phyloP scores from a whole-genome alignment of 2,329 filamentous ascomycete species.

The Stemphylium vesicarium region DNA sequence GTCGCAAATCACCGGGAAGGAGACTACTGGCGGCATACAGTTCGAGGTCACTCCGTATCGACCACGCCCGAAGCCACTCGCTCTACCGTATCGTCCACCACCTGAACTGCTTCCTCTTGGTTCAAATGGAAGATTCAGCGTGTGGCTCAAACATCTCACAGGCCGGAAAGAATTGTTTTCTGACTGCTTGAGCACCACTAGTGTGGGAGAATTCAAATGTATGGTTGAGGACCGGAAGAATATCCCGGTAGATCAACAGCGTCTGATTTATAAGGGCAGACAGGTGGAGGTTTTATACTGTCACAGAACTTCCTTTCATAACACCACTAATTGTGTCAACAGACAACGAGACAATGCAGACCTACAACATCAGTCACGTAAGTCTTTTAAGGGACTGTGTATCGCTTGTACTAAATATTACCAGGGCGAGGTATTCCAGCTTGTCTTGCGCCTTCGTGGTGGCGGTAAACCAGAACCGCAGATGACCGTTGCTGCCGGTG shows the following conservation, averaged over 20 bases:
- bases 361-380: background rate
- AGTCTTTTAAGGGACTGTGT: background rate
- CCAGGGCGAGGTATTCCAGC: constrained; percentile 72
- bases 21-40: constrained; percentile 52
- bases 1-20: constrained; percentile 54
- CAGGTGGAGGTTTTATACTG: background rate
- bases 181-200: constrained; percentile 56
- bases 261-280: background rate
- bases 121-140: background rate
- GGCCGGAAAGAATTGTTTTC: constrained; percentile 74
- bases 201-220: background rate
- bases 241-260: constrained; percentile 60
- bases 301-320: constrained; percentile 54
- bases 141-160: constrained; percentile 55
- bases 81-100: no score
- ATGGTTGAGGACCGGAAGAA: background rate
- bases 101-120: background rate
- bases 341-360: background rate
- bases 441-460: no score
- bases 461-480: no score
- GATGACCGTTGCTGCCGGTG: constrained; percentile 52
- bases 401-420: constrained; percentile 77
- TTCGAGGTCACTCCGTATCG: constrained; percentile 50
- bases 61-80: no score
- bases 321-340: constrained; percentile 21